Evolutionary conservation across 1,139 yeast genomes (phyloP).

Genomic region (Spathaspora jeffriesii): DNA sequence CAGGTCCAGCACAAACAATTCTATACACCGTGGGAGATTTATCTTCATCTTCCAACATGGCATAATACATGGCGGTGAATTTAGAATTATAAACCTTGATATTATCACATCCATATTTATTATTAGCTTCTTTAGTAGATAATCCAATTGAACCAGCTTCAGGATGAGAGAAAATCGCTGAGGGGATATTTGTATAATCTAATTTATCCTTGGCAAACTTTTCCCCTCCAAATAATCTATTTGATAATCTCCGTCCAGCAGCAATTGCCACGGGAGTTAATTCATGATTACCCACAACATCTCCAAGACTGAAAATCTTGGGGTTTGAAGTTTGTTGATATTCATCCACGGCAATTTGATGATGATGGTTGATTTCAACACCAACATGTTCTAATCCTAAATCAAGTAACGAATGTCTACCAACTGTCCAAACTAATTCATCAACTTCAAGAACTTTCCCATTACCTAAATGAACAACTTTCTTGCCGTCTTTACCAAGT

Average conservation of each 20-base stretch:
- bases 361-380: constrained; percentile 56
- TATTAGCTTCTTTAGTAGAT: constrained; percentile 73
- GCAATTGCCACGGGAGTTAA: constrained; percentile 99
- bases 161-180: constrained; percentile 94
- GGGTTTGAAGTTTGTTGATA: constrained; percentile 79
- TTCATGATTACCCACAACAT: constrained; percentile 88
- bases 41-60: constrained; percentile 71
- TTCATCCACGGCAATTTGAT: constrained; percentile 77
- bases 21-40: constrained; percentile 91
- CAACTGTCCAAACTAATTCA: constrained; percentile 88
- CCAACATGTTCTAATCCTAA: constrained; percentile 79
- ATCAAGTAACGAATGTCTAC: constrained; percentile 76
- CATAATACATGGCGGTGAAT: constrained; percentile 92
- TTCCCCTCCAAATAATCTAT: constrained; percentile 84
- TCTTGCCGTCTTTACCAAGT: constrained; percentile 57
- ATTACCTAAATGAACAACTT: constrained; percentile 58
- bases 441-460: constrained; percentile 71
- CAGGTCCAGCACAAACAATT: constrained; percentile 71
- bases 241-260: constrained; percentile 92
- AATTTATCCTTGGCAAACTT: constrained; percentile 69
- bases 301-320: constrained; percentile 86
- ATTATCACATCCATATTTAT: constrained; percentile 76
- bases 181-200: constrained; percentile 85
- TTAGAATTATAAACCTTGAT: constrained; percentile 79
- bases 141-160: constrained; percentile 96